These are phyloP conservation scores for Sicyos baderoa DNA, from an alignment of 306 rosid species.

Conservation along the genomic window DNA sequence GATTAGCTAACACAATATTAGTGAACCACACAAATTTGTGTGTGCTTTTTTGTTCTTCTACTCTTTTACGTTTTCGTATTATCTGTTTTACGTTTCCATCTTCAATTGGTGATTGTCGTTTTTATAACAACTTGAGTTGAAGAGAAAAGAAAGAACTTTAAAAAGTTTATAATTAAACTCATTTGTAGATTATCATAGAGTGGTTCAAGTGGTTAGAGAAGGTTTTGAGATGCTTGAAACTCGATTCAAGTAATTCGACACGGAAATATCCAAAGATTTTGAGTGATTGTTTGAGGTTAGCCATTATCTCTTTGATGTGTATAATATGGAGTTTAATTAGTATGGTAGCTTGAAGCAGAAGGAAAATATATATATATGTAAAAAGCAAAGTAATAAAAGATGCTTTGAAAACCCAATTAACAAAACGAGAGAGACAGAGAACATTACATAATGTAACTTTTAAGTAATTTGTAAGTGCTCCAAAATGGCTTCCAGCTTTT, in stretches of 20 bases:
- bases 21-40: too few species aligned
- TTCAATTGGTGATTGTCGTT: too few species aligned
- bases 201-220: too few species aligned
- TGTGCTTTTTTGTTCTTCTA: too few species aligned
- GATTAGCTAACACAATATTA: too few species aligned
- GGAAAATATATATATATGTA: neutral
- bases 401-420: constrained; percentile 13
- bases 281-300: neutral
- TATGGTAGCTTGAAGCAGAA: constrained; percentile 1
- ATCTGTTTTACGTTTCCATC: too few species aligned
- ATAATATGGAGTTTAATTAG: neutral
- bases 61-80: too few species aligned
- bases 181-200: too few species aligned
- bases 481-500: constrained; percentile 13
- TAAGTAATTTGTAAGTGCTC: constrained; percentile 13
- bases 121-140: too few species aligned
- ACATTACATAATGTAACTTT: neutral
- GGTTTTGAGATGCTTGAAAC: too few species aligned
- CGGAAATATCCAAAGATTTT: neutral
- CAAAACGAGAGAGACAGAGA: neutral
- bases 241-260: neutral
- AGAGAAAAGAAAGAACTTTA: too few species aligned
- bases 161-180: too few species aligned
- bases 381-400: neutral
- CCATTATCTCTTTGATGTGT: neutral